A percentile compares a stretch with the other conserved stretches of the same genome.
These are phyloP conservation scores for Collybiopsis confluens DNA, from an alignment of 768 basidiomycete species.

Conservation along the genomic window DNA sequence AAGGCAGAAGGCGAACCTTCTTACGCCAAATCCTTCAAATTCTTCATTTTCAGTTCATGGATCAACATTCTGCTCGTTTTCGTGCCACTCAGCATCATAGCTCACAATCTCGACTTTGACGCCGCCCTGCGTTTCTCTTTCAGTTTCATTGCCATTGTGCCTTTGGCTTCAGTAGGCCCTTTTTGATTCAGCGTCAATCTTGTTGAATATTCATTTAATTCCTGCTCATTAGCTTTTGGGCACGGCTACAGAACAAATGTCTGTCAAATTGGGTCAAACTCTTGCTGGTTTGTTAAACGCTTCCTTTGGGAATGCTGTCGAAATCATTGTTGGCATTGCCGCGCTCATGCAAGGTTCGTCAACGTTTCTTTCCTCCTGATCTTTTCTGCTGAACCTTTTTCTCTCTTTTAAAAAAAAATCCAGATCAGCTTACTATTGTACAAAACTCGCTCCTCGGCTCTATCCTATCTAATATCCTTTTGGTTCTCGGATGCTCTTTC, in stretches of 20 bases:
- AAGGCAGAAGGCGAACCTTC: constrained; percentile 63
- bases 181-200: constrained; percentile 1
- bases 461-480: constrained; percentile 83
- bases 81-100: constrained; percentile 65
- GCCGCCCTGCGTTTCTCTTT: constrained; percentile 68
- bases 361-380: background rate
- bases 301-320: constrained; percentile 79
- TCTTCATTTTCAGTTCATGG: constrained; percentile 61
- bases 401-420: too few species aligned
- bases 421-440: constrained; percentile 82
- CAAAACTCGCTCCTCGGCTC: constrained; percentile 96
- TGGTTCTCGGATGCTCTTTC: constrained; percentile 91
- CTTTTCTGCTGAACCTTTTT: constrained; percentile 8
- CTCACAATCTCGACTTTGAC: constrained; percentile 72
- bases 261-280: constrained; percentile 75
- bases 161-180: constrained; percentile 71
- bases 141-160: constrained; percentile 80
- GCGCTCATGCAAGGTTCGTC: constrained; percentile 70
- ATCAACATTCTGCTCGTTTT: constrained; percentile 77
- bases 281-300: constrained; percentile 86
- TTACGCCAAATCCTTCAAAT: constrained; percentile 52
- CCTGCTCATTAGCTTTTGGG: constrained; percentile 55
- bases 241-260: constrained; percentile 79
- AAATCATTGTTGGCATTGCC: constrained; percentile 86
- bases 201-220: background rate